These are phyloP conservation scores for Flueggea neowawraea DNA, from an alignment of 441 rosid species.

Conservation along the genomic window DNA sequence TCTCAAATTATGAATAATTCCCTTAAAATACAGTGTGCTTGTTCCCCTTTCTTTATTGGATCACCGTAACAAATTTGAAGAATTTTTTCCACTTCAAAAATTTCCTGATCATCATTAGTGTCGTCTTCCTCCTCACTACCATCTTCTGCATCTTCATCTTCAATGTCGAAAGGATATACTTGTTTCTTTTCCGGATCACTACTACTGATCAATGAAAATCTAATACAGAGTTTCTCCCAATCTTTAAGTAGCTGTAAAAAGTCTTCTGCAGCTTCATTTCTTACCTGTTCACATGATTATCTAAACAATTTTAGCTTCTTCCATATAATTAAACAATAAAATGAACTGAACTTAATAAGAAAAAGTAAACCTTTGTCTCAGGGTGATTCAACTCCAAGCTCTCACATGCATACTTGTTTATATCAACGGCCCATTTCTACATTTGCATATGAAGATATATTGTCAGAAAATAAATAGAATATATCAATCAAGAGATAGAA, in stretches of 20 bases:
- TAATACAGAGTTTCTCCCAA: conserved; percentile 54
- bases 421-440: conserved; percentile 84
- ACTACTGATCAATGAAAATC: conserved; percentile 33
- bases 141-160: conserved; percentile 19
- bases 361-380: conserved; percentile 43
- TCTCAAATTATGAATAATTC: conserved; percentile 11
- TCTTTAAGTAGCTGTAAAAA: conserved; percentile 50
- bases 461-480: background rate
- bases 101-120: conserved; percentile 26
- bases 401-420: conserved; percentile 49
- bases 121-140: conserved; percentile 22
- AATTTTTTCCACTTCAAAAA: conserved; percentile 54
- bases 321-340: background rate
- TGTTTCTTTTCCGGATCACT: conserved; percentile 18
- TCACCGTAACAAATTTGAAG: conserved; percentile 52
- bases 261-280: conserved; percentile 62
- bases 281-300: conserved; percentile 35
- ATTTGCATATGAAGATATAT: conserved; percentile 3
- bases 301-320: background rate
- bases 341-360: background rate
- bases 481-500: background rate
- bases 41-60: conserved; percentile 30
- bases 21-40: conserved; percentile 55
- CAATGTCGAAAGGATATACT: conserved; percentile 14
- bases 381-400: conserved; percentile 63